Evolutionary conservation across 2,329 filamentous ascomycete species (phyloP), one percentile per base, ranked within the genome.

Genomic region (Nemania sp.): DNA sequence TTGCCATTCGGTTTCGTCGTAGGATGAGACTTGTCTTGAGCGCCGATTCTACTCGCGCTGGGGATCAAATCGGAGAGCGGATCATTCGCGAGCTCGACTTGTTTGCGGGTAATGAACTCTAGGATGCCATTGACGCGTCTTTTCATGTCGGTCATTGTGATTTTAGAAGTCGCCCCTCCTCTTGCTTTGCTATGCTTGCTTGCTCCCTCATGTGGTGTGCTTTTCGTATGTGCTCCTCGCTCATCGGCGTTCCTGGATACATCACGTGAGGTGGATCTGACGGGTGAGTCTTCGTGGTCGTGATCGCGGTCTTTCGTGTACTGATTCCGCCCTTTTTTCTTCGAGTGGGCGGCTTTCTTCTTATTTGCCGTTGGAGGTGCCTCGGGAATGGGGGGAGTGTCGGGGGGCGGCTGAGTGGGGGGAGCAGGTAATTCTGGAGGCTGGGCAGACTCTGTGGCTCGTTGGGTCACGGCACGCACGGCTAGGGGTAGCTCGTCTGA

Each of bases 101-200:
- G 92, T 59, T 92, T 94, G 66, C 91, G 87, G 3, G 90, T 89
- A 65, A 97, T 97, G 71, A 94, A 97, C 68, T 95, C 92, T 60
- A 96, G 83, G 72, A 97, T 96, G 18, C 86, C 90, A 3, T 90
- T 86, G 5, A 93, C 91, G 10, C 92, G 88, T 65, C 90, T 87
- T 76, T 90, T 91, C 86, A 96, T 92, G 72, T 97, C 92, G 61
- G 88, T 88, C 87, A 96, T 90, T 29, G 88, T 93, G 59, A 92
- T 85, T 73, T 90, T 92, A 67, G 83, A 87, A 65, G 81, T 81
- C 74, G 83, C 84, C 51, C 80, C 79, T 59, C 79, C 75, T 68
- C 84, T 84, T 34, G 78, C 77, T 69, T 85, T 87, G 59, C 79
- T 79, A 67, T 83, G 80, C 65, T 87, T 89, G 66, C 80, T 76